Evolutionary conservation across 2,329 filamentous ascomycete genomes (phyloP), one percentile per base, ranked within the genome.

Genomic region (Tolypocladium sp.): DNA sequence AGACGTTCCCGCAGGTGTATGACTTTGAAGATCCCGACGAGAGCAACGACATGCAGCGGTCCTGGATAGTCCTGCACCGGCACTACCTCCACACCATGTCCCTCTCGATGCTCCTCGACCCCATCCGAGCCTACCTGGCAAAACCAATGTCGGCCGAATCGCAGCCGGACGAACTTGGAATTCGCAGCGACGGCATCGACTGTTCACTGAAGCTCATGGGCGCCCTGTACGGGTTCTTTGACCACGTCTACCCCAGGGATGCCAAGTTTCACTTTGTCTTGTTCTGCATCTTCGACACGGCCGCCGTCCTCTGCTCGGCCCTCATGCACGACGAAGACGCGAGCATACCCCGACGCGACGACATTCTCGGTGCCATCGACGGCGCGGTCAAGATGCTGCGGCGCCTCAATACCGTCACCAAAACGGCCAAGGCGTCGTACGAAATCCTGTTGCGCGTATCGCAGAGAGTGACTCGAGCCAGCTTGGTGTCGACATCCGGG

Each of bases 281-380:
- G 0, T 82, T 82, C 59, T 71, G 73, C 51, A 75, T 81, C 38
- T 83, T 83, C 54, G 79, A 83, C 61, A 79, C 77, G 0, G 74
- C 79, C 0, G 77, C 80, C 0, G 70, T 80, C 22, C 65, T 82
- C 5, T 82, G 78, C 68, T 82, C 79, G 0, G 76, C 79, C 3
- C 69, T 83, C 8, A 72, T 81, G 5, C 79, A 82, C 60, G 80
- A 83, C 59, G 65, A 69, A n/a, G 70, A 76, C 37, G 63, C 66
- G 22, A 70, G 66, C 15, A 68, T 82, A 3, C 73, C 74, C 5
- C 71, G 71, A 15, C 75, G 76, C 15, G 68, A 74, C 2, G 72
- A 77, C 20, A 70, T 79, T 20, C 63, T 77, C 27, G 60, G 71
- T 55, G 71, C 72, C 2, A 76, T 82, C 38, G 66, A 70, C 3